Conservation (phyloP, 2,329 filamentous ascomycete genomes). For the Cladosporium colombiae region DNA sequence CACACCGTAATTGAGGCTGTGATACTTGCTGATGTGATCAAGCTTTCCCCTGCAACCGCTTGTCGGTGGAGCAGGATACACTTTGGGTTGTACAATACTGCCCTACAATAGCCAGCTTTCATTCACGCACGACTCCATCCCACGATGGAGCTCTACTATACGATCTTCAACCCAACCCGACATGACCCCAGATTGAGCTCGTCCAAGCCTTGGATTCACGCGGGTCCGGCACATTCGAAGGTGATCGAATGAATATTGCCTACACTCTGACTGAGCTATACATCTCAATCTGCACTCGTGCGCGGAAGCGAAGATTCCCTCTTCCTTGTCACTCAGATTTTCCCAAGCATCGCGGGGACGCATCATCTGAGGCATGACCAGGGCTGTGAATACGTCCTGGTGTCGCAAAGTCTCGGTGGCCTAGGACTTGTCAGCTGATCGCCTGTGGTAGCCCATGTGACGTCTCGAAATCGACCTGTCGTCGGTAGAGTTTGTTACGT, state of each 20-base stretch:
- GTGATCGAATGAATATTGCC: conserved; percentile 28
- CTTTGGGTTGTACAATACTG: no score
- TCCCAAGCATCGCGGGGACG: conserved; percentile 25
- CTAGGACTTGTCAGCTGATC: neutral
- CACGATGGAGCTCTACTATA: conserved; percentile 14
- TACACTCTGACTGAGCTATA: conserved; percentile 22
- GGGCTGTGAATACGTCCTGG: neutral
- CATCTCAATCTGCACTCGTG: conserved; percentile 28
- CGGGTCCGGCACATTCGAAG: conserved; percentile 20
- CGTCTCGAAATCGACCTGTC: no score
- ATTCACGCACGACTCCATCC: neutral
- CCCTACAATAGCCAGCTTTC: neutral
- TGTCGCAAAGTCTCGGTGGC: neutral
- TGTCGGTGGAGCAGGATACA: no score
- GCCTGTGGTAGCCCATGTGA: no score
- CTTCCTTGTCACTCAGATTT: conserved; percentile 29
- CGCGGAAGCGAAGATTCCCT: conserved; percentile 19
- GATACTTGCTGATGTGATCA: no score
- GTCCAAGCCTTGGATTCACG: conserved; percentile 23
- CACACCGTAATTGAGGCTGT: no score
- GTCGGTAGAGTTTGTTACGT: neutral
- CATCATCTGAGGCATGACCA: conserved; percentile 7
- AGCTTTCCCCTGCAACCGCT: no score
- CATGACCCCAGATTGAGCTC: conserved; percentile 22
- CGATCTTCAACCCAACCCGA: conserved; percentile 30